Percentiles rank a stretch among this genome's conserved stretches.
Evolutionary conservation across 805 yeast species (phyloP).

Genomic region (Candida verbasci): DNA sequence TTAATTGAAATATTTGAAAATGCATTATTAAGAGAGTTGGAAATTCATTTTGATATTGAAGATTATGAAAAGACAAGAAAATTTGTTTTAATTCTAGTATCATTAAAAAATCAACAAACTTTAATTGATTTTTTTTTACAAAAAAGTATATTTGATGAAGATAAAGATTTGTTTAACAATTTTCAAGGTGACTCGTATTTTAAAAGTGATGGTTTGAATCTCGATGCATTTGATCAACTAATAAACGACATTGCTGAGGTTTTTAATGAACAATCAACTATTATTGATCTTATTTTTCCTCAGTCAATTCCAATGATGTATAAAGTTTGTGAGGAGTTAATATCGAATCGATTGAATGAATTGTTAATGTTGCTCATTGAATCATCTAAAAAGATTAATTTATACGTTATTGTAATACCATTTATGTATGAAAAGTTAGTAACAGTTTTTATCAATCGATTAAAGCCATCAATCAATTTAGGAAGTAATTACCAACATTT

Average conservation of each 20-base stretch:
- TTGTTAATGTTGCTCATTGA: slow-evolving; percentile 23
- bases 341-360: slow-evolving; percentile 36
- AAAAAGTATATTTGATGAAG: slow-evolving; percentile 37
- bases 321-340: slow-evolving; percentile 44
- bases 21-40: slow-evolving; percentile 67
- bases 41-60: slow-evolving; percentile 46
- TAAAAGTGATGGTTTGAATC: slow-evolving; percentile 8
- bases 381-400: slow-evolving; percentile 19
- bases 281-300: slow-evolving; percentile 44
- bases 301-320: slow-evolving; percentile 42
- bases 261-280: slow-evolving; percentile 34
- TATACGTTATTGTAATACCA: slow-evolving; percentile 38
- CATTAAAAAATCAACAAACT: slow-evolving; percentile 38
- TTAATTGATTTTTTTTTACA: slow-evolving; percentile 42
- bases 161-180: slow-evolving; percentile 23
- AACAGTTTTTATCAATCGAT: slow-evolving; percentile 18
- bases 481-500: slow-evolving; percentile 32
- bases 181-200: slow-evolving; percentile 23
- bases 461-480: slow-evolving; percentile 28
- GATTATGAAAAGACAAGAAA: slow-evolving; percentile 37
- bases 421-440: slow-evolving; percentile 29
- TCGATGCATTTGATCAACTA: slow-evolving; percentile 19
- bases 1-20: slow-evolving; percentile 66
- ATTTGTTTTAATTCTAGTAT: slow-evolving; percentile 32
- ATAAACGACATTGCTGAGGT: slow-evolving; percentile 24